These are phyloP conservation scores for Tolypocladium guangdongense DNA, from an alignment of 2,329 filamentous ascomycete species.

Conservation along the genomic window DNA sequence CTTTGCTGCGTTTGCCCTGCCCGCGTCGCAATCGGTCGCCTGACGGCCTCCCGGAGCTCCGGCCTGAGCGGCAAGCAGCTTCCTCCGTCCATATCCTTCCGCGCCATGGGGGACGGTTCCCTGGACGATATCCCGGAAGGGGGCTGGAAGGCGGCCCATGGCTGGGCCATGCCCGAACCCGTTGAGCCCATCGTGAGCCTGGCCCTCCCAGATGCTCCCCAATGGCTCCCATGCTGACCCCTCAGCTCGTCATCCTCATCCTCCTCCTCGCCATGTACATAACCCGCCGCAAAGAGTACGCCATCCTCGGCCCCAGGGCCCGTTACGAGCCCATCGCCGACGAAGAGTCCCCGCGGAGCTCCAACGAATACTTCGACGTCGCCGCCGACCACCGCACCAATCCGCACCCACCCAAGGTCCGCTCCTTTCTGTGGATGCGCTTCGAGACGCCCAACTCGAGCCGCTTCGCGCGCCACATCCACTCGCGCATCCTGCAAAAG, in stretches of 20 bases:
- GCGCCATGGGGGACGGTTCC: conserved; percentile 6
- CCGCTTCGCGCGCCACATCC: conserved; percentile 45
- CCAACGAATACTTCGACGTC: conserved; percentile 10
- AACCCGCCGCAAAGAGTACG: conserved; percentile 24
- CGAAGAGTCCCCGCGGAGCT: conserved; percentile 13
- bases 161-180: conserved; percentile 21
- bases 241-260: conserved; percentile 24
- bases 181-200: conserved; percentile 21
- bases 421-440: conserved; percentile 7
- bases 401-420: conserved; percentile 7
- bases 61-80: not conserved
- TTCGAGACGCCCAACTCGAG: conserved; percentile 51
- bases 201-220: not conserved
- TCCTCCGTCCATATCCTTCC: not conserved
- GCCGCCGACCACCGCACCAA: conserved; percentile 3
- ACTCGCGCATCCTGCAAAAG: conserved; percentile 53
- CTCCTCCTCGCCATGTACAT: conserved; percentile 25
- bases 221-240: not conserved
- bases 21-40: not conserved
- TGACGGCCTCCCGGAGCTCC: not conserved
- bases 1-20: not conserved
- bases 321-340: conserved; percentile 12
- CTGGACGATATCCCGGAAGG: conserved; percentile 9
- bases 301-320: conserved; percentile 14
- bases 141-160: conserved; percentile 13